phyloP scores from a whole-genome alignment of 495 filamentous ascomycete genomes.

The Tuber magnatum region DNA sequence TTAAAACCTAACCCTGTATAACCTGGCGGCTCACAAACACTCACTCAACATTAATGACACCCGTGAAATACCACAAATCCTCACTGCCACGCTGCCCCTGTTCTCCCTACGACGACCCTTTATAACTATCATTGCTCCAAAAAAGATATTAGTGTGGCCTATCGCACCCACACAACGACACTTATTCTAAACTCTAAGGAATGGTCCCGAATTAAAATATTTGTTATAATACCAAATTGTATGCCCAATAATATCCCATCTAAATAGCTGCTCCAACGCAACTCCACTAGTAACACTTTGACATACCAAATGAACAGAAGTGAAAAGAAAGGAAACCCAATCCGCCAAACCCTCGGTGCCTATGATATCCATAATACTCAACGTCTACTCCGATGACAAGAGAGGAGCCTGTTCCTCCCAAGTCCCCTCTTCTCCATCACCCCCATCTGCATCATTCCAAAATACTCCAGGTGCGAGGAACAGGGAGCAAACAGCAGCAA shows the following conservation, averaged over 20 bases:
- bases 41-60: neutral
- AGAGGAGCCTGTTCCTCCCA: neutral
- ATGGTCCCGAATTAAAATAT: neutral
- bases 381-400: neutral
- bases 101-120: neutral
- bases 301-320: neutral
- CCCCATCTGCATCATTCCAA: conserved; percentile 20
- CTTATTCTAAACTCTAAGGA: neutral
- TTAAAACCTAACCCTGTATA: neutral
- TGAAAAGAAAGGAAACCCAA: neutral
- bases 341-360: neutral
- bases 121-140: neutral
- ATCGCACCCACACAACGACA: neutral
- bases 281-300: neutral
- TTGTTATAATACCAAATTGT: neutral
- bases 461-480: conserved; percentile 27
- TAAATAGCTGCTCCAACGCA: neutral
- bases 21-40: neutral
- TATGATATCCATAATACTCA: neutral
- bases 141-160: neutral
- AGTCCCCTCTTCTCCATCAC: conserved; percentile 7
- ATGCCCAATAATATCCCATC: neutral
- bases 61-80: neutral
- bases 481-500: conserved; percentile 63
- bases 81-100: no score